Base-by-base conservation (phyloP, 352 stramenopile species). In the Pythium utonaiense region DNA sequence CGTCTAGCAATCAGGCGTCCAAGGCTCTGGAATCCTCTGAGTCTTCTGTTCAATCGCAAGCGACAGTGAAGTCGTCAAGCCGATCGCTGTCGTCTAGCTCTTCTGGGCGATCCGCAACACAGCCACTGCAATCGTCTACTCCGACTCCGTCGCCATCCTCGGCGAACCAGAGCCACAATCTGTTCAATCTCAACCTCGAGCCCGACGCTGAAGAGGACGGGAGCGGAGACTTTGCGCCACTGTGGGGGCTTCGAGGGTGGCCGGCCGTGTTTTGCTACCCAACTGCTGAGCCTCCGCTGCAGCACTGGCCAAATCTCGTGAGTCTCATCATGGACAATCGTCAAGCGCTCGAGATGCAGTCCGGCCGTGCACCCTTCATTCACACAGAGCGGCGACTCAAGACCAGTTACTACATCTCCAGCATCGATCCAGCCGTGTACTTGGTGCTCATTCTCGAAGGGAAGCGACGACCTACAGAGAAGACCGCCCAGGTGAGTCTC, bases 261-360 rank as follows among this genome's bases (percentile, higher is more conserved):
- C 85, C 86, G 14, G 83, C 84, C 24, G 78, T 96, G 10, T 94
- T 94, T 52, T 90, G 78, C 56, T 95, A 91, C 50, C 86, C 86
- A 13, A 77, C 80, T 57, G 59, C 68, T 17, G 75, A 86, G 12
- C 66, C 73, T 2, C 80, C 81, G 21, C 61, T 87, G 45, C 64
- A 85, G 57, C 86, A 96, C 62, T 96, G 84, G 84, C 86, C 86
- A 2, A 96, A 96, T 47, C 77, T 96, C 16, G 71, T 96, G 50
- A 94, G 83, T 61, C 72, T 96, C 24, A 89, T 96, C 53, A 89
- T 91, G 85, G 84, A 96, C 69, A 91, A 86, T 60, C 76, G 78
- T 28, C 61, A 64, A 17, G 70, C 69, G 45, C 61, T 91, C 53
- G 73, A 86, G 50, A 8, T 45, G 6, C 55, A 58, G n/a, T 17